These are phyloP conservation scores for Luffa aegyptiaca DNA, from an alignment of 306 rosid genomes.

Conservation along the genomic window DNA sequence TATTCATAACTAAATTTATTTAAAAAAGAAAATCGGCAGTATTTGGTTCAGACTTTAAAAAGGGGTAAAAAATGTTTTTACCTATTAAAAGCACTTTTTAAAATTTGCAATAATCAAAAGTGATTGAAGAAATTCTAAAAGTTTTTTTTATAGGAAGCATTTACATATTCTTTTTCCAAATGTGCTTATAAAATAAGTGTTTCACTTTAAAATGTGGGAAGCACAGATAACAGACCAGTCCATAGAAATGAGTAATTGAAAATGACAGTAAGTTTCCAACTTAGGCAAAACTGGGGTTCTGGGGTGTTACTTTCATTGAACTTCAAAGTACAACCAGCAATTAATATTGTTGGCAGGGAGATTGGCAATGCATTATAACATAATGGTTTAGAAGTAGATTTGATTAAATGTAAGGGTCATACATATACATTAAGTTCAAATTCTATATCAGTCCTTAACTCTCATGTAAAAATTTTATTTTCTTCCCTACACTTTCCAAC, in stretches of 20 bases:
- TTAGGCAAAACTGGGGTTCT: background rate
- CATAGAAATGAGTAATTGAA: too few relatives aligned
- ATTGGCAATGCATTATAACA: background rate
- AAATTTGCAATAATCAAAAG: background rate
- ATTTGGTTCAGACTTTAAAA: background rate
- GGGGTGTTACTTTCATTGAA: background rate
- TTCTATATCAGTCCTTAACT: too few relatives aligned
- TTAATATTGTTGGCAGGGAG: too few relatives aligned
- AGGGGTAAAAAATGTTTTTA: too few relatives aligned
- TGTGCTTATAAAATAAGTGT: background rate
- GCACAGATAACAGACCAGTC: background rate
- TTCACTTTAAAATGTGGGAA: background rate
- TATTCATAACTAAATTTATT: background rate
- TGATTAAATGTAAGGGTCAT: background rate
- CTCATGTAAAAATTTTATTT: too few relatives aligned
- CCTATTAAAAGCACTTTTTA: background rate
- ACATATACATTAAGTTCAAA: background rate
- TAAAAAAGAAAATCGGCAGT: background rate
- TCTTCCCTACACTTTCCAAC: too few relatives aligned
- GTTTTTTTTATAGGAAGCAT: background rate
- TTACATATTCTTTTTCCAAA: background rate
- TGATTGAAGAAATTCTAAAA: background rate
- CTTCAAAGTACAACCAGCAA: background rate
- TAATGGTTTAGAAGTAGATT: background rate
- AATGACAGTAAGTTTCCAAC: background rate